Conservation (phyloP, 345 rosid genomes). For the Arabis alpina region DNA sequence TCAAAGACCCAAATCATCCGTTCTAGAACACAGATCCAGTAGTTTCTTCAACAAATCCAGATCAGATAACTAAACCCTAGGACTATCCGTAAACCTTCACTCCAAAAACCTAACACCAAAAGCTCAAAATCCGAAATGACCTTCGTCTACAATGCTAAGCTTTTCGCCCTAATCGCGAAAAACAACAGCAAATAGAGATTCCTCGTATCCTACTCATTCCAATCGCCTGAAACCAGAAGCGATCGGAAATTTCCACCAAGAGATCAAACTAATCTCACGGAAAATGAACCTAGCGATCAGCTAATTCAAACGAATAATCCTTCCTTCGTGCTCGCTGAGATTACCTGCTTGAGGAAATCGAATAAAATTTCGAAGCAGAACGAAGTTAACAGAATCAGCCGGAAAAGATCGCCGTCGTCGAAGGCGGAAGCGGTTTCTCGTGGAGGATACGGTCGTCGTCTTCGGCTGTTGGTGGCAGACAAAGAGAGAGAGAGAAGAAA, state of each 20-base stretch:
- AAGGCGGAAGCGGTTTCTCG: slow-evolving; percentile 33
- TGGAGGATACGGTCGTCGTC: slow-evolving; percentile 48
- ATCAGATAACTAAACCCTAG: slow-evolving; percentile 38
- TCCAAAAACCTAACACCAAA: slow-evolving; percentile 27
- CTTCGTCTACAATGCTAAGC: slow-evolving; percentile 30
- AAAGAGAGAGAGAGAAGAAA: slow-evolving; percentile 33
- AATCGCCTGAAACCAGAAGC: slow-evolving; percentile 27
- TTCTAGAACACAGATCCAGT: slow-evolving; percentile 36
- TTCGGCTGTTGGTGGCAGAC: slow-evolving; percentile 42
- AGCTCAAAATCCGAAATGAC: slow-evolving; percentile 34
- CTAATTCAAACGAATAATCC: slow-evolving; percentile 25
- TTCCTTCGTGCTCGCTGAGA: slow-evolving; percentile 29
- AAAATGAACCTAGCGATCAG: slow-evolving; percentile 36
- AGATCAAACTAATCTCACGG: slow-evolving; percentile 36
- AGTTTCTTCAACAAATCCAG: slow-evolving; percentile 12
- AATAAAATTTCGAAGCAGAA: slow-evolving; percentile 24
- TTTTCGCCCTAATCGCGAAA: slow-evolving; percentile 32
- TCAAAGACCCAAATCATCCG: slow-evolving; percentile 37
- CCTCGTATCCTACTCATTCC: slow-evolving; percentile 31
- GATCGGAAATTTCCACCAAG: slow-evolving; percentile 25
- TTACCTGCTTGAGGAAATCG: background rate
- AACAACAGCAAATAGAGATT: slow-evolving; percentile 14
- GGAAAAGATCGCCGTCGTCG: slow-evolving; percentile 36
- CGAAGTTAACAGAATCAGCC: slow-evolving; percentile 14
- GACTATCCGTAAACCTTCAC: slow-evolving; percentile 39